Evolutionary conservation across 2,329 filamentous ascomycete species (phyloP).

Genomic region (Mollisia scopiformis): DNA sequence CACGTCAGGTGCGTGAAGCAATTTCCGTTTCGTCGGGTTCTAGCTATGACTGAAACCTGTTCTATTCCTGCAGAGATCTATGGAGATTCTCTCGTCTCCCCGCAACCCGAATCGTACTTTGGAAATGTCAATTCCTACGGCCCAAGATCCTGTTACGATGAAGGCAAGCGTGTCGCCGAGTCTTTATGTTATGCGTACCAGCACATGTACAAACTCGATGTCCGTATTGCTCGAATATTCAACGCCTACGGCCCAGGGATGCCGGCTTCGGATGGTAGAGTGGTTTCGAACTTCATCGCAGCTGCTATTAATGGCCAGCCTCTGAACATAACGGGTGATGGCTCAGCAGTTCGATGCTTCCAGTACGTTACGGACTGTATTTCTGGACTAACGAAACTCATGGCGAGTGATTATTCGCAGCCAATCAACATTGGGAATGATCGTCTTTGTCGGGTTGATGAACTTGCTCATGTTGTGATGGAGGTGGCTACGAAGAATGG

Average conservation of each 20-base stretch:
- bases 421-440: conserved; percentile 7
- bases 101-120: conserved; percentile 3
- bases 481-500: neutral
- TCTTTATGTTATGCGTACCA: conserved; percentile 5
- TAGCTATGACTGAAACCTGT: no score
- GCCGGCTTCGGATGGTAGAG: neutral
- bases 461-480: neutral
- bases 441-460: neutral
- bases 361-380: conserved; percentile 4
- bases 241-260: conserved; percentile 4
- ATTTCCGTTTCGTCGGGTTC: no score
- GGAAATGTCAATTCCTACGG: conserved; percentile 8
- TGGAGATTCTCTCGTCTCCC: neutral
- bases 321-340: conserved; percentile 10
- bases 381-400: neutral
- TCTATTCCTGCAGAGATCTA: conserved; percentile 7
- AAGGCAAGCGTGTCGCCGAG: conserved; percentile 8
- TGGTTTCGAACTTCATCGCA: conserved; percentile 4
- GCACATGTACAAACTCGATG: neutral
- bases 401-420: neutral
- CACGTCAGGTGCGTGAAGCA: conserved; percentile 7
- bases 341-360: conserved; percentile 1
- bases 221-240: conserved; percentile 6
- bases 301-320: neutral
- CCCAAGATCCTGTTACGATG: conserved; percentile 7